phyloP scores from a whole-genome alignment of 495 filamentous ascomycete species.

The Mytilinidion resinicola region DNA sequence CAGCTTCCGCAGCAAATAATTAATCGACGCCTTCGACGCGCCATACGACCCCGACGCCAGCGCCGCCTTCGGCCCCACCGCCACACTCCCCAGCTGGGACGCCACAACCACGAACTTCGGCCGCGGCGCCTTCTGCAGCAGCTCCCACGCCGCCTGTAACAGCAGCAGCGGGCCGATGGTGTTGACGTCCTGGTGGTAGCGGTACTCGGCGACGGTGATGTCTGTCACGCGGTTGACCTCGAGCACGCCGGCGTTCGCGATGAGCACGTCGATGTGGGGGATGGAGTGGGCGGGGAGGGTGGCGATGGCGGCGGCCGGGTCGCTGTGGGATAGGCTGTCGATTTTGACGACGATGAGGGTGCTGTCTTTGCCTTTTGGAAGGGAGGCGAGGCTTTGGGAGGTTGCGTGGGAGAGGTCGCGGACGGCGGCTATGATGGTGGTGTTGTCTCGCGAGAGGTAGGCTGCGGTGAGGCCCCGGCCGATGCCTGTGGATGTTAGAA shows the following conservation, averaged over 20 bases:
- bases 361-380: constrained; percentile 35
- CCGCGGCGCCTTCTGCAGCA: too few species aligned
- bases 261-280: constrained; percentile 42
- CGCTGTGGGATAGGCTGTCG: constrained; percentile 33
- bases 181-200: constrained; percentile 39
- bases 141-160: constrained; percentile 34
- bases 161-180: constrained; percentile 34
- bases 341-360: constrained; percentile 41
- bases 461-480: constrained; percentile 39
- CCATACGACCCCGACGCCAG: constrained; percentile 33
- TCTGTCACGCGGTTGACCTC: constrained; percentile 17
- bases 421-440: constrained; percentile 45
- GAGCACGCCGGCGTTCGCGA: constrained; percentile 46
- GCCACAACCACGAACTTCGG: too few species aligned
- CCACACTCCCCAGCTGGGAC: too few species aligned
- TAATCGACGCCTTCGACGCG: constrained; percentile 38
- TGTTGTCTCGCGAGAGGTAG: constrained; percentile 41
- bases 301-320: constrained; percentile 30
- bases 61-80: too few species aligned
- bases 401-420: constrained; percentile 34
- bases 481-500: constrained; percentile 35
- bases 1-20: constrained; percentile 38
- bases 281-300: constrained; percentile 33
- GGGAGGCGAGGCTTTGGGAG: constrained; percentile 24
- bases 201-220: constrained; percentile 28